Conservation (phyloP, 805 yeast genomes). For the Kluyveromyces aestuarii region DNA sequence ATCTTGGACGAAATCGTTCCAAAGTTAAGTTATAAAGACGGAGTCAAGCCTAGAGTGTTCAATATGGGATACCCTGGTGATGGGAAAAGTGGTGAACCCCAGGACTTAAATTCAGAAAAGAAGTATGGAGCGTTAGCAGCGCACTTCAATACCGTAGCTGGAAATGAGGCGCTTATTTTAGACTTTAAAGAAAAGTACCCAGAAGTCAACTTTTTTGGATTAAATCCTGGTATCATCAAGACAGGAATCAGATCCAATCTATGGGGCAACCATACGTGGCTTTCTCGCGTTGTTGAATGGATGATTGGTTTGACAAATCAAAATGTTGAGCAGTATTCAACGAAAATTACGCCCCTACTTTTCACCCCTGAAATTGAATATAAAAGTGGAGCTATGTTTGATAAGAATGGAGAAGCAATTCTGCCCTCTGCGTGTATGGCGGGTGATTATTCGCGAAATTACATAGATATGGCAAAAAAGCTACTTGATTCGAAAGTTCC, state of each 20-base stretch:
- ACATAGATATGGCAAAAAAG: slow-evolving; percentile 19
- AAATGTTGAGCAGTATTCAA: slow-evolving; percentile 29
- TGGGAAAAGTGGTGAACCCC: slow-evolving; percentile 24
- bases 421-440: slow-evolving; percentile 24
- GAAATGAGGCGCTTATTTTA: slow-evolving; percentile 31
- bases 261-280: slow-evolving; percentile 23
- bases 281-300: slow-evolving; percentile 20
- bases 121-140: slow-evolving; percentile 23
- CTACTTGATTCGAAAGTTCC: slow-evolving; percentile 6
- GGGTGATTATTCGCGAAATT: slow-evolving; percentile 21
- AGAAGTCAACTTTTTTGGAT: slow-evolving; percentile 26
- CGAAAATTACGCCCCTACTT: slow-evolving; percentile 24
- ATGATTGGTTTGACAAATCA: slow-evolving; percentile 25
- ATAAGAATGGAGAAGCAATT: slow-evolving; percentile 24
- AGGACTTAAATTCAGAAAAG: slow-evolving; percentile 29
- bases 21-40: slow-evolving; percentile 8
- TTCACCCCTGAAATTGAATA: slow-evolving; percentile 24
- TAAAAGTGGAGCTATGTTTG: slow-evolving; percentile 25
- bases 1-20: slow-evolving; percentile 25
- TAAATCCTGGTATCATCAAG: slow-evolving; percentile 33
- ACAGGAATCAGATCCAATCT: slow-evolving; percentile 30
- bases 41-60: slow-evolving; percentile 27
- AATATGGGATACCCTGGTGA: slow-evolving; percentile 34
- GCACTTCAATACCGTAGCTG: slow-evolving; percentile 37
- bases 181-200: slow-evolving; percentile 15